Evolutionary conservation across 257 asterid species (phyloP).

Genomic region (Salvia hispanica): DNA sequence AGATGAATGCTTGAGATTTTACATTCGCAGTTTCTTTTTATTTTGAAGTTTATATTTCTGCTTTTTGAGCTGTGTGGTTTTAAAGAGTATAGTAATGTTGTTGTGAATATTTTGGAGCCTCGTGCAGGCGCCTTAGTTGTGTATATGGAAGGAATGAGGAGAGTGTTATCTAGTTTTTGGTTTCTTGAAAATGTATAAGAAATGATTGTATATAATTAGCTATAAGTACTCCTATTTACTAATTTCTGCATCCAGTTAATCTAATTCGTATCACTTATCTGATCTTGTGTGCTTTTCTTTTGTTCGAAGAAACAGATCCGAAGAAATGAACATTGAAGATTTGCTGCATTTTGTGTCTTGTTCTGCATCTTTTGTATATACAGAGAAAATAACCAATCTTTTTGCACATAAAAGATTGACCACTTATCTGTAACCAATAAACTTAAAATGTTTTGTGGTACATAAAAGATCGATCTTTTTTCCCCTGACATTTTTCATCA

Average conservation of each 20-base stretch:
- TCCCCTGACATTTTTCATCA: constrained; percentile 15
- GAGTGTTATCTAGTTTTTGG: neutral
- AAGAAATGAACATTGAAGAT: constrained; percentile 6
- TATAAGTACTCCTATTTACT: neutral
- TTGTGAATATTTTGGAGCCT: constrained; percentile 20
- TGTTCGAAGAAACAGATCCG: constrained; percentile 8
- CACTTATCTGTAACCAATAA: neutral
- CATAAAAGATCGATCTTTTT: constrained; percentile 5
- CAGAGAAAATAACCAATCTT: constrained; percentile 13
- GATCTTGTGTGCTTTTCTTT: constrained; percentile 9
- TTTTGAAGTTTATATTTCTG: constrained; percentile 2
- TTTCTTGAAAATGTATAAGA: neutral
- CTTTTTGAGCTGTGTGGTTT: constrained; percentile 29
- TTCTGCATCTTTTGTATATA: constrained; percentile 1
- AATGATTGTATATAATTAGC: neutral
- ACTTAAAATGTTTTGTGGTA: neutral
- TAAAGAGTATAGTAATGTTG: constrained; percentile 25
- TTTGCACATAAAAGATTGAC: neutral
- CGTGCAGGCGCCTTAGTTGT: constrained; percentile 8
- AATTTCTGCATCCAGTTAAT: neutral
- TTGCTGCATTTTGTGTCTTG: constrained; percentile 8
- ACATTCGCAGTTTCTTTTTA: neutral
- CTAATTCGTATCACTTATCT: neutral
- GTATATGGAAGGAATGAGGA: constrained; percentile 7
- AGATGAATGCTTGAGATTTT: constrained; percentile 27